Evolutionary conservation across 1,284 basidiomycete species (phyloP).

Genomic region (Volvariella surrecta): DNA sequence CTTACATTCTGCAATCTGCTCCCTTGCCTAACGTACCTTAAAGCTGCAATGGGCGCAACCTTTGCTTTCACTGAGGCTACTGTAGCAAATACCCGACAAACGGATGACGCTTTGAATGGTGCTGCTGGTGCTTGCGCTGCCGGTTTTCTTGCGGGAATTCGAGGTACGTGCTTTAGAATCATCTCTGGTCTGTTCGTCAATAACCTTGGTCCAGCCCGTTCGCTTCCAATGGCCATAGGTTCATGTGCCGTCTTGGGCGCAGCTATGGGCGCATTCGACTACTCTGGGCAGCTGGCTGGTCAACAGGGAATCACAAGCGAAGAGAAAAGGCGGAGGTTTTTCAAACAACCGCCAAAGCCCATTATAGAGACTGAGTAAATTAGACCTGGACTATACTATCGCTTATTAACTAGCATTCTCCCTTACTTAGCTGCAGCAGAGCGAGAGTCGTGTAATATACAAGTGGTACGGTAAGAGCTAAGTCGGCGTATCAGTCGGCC

Average conservation of each 20-base stretch:
- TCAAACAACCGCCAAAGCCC: constrained; percentile 45
- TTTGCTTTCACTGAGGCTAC: constrained; percentile 79
- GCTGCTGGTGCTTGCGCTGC: constrained; percentile 89
- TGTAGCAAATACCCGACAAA: constrained; percentile 77
- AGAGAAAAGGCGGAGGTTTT: constrained; percentile 63
- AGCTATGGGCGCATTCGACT: constrained; percentile 79
- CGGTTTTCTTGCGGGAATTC: constrained; percentile 83
- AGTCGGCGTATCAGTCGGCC: no score
- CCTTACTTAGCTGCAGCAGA: no score
- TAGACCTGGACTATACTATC: background rate
- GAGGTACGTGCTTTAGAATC: constrained; percentile 41
- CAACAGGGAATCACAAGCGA: constrained; percentile 34
- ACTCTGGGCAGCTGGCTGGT: constrained; percentile 60
- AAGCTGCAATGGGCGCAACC: constrained; percentile 87
- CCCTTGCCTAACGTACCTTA: background rate
- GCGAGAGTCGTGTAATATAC: no score
- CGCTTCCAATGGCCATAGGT: constrained; percentile 77
- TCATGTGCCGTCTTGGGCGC: constrained; percentile 78
- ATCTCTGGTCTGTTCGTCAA: constrained; percentile 8
- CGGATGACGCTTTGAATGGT: constrained; percentile 79
- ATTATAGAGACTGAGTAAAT: constrained; percentile 20
- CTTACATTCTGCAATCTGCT: background rate
- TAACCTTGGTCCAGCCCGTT: constrained; percentile 52
- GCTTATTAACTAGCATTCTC: background rate
- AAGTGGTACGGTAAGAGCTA: no score